Evolutionary conservation across 495 filamentous ascomycete genomes (phyloP).

Genomic region (Lophiotrema nucula): DNA sequence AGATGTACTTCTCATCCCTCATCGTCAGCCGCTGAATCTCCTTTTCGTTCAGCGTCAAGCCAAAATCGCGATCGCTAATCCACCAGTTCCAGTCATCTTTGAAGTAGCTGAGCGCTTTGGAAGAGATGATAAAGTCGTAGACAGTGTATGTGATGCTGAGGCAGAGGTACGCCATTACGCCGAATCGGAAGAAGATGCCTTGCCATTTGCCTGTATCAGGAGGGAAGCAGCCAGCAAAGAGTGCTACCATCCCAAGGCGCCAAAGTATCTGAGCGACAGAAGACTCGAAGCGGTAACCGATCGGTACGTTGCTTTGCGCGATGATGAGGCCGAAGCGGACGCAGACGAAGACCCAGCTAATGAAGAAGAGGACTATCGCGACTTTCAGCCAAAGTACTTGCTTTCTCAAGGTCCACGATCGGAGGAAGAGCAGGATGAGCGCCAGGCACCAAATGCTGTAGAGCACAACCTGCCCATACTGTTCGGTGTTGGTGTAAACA

Average conservation of each 20-base stretch:
- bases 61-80: constrained; percentile 2
- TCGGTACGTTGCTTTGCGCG: not conserved
- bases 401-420: not conserved
- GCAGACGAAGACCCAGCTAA: not conserved
- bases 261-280: not conserved
- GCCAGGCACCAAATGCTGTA: not conserved
- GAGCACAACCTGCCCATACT: not conserved
- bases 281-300: constrained; percentile 8
- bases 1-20: too few species aligned
- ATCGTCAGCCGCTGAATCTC: not conserved
- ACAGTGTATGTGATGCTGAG: constrained; percentile 6
- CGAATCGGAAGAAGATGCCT: not conserved
- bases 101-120: not conserved
- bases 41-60: not conserved
- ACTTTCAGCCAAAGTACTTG: not conserved
- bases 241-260: constrained; percentile 1
- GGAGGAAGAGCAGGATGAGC: not conserved
- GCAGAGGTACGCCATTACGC: not conserved
- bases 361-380: not conserved
- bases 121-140: constrained; percentile 1
- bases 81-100: not conserved
- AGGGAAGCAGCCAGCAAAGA: not conserved
- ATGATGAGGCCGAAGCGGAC: constrained; percentile 1
- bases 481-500: not conserved
- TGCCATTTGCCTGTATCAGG: not conserved